Percentiles rank a stretch among this genome's conserved stretches.
Evolutionary conservation across 176 grass and related monocot genomes (phyloP).

Genomic region (Ensete glaucum): DNA sequence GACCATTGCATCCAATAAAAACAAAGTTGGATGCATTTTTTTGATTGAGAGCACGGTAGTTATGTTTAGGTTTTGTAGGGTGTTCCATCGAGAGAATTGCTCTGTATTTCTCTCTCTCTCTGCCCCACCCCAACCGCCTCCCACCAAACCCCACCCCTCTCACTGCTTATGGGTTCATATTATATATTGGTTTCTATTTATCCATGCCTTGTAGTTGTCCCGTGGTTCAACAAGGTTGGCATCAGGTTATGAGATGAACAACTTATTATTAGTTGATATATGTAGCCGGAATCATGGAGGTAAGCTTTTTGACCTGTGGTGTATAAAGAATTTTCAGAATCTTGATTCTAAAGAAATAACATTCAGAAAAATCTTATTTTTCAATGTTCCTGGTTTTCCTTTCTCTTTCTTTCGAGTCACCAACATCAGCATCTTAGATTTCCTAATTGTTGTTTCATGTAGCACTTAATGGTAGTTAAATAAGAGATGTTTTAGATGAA

Average conservation of each 20-base stretch:
- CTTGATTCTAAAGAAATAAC: background rate
- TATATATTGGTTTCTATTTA: background rate
- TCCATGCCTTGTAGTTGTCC: background rate
- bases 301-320: background rate
- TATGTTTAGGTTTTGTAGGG: conserved; percentile 1
- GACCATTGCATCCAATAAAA: conserved; percentile 40
- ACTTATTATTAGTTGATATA: no score
- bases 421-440: no score
- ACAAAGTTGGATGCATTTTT: conserved; percentile 67
- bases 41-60: conserved; percentile 19
- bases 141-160: no score
- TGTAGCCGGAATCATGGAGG: background rate
- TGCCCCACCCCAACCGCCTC: no score
- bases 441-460: no score
- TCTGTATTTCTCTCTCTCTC: background rate
- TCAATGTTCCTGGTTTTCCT: no score
- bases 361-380: no score
- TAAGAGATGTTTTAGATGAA: no score
- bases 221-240: background rate
- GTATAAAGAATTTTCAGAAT: background rate
- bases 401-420: no score
- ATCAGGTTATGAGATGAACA: no score
- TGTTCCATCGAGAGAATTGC: background rate
- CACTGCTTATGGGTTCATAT: no score
- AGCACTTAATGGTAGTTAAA: no score